These are phyloP conservation scores for Geosmithia flava DNA, from an alignment of 2,329 filamentous ascomycete species.

Conservation along the genomic window DNA sequence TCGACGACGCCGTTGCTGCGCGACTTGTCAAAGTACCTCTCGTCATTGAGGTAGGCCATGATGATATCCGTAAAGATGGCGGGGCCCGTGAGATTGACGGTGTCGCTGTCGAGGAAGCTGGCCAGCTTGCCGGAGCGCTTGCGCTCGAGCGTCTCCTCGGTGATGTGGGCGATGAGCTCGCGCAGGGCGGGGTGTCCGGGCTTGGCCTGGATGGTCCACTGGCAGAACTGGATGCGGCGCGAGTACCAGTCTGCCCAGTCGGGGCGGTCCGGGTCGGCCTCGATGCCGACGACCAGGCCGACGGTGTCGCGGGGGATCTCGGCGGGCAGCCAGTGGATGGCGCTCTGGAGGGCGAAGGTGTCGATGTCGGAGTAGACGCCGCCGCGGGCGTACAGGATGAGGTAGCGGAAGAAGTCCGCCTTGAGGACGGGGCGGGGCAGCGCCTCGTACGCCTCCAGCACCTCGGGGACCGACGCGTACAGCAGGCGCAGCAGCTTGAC, in stretches of 20 bases:
- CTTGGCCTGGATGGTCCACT: constrained; percentile 97
- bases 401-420: constrained; percentile 68
- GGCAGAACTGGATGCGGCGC: constrained; percentile 91
- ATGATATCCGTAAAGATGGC: constrained; percentile 89
- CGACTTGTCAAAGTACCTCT: constrained; percentile 72
- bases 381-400: constrained; percentile 50
- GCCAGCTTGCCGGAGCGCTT: constrained; percentile 56
- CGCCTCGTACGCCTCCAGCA: constrained; percentile 63
- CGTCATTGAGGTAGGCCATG: constrained; percentile 89
- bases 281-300: constrained; percentile 85
- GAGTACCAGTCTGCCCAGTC: constrained; percentile 97
- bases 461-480: constrained; percentile 71
- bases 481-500: constrained; percentile 71
- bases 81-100: constrained; percentile 90
- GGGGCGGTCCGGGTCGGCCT: constrained; percentile 83
- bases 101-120: constrained; percentile 50
- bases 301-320: constrained; percentile 65
- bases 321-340: constrained; percentile 75
- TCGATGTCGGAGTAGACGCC: constrained; percentile 84
- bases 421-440: constrained; percentile 65
- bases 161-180: constrained; percentile 78
- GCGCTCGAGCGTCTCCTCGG: constrained; percentile 63
- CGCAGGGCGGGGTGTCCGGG: constrained; percentile 85
- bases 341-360: constrained; percentile 72
- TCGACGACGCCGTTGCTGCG: constrained; percentile 62